phyloP scores from a whole-genome alignment of 2,329 filamentous ascomycete genomes.

The Penicillium occitanis region DNA sequence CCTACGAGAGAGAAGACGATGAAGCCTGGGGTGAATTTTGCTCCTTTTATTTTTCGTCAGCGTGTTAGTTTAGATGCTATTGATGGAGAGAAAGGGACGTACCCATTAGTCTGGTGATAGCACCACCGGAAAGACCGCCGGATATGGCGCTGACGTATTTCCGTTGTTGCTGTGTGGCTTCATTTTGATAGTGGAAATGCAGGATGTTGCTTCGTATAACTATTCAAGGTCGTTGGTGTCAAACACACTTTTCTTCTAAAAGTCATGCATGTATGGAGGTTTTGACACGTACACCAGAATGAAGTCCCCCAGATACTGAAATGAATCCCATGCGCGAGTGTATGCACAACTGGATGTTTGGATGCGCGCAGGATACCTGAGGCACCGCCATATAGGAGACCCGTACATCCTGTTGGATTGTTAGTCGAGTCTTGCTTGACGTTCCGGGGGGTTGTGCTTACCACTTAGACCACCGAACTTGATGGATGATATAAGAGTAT shows the following conservation, averaged over 20 bases:
- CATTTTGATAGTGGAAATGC: slow-evolving; percentile 51
- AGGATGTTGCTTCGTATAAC: slow-evolving; percentile 46
- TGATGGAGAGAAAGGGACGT: slow-evolving; percentile 20
- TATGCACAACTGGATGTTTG: slow-evolving; percentile 65
- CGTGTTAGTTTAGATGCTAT: not conserved
- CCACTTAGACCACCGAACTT: slow-evolving; percentile 62
- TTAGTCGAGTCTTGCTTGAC: not conserved
- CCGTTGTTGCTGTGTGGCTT: slow-evolving; percentile 59
- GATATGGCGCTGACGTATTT: slow-evolving; percentile 67
- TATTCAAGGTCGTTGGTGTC: no score
- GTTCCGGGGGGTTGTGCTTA: slow-evolving; percentile 35
- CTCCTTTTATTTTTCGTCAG: slow-evolving; percentile 31
- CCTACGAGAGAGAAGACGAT: slow-evolving; percentile 61
- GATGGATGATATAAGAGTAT: slow-evolving; percentile 45
- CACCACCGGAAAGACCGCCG: slow-evolving; percentile 65
- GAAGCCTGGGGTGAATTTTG: slow-evolving; percentile 59
- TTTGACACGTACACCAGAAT: slow-evolving; percentile 64
- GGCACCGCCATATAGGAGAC: slow-evolving; percentile 65
- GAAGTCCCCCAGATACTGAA: slow-evolving; percentile 76
- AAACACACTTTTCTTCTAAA: no score
- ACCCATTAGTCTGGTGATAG: slow-evolving; percentile 58
- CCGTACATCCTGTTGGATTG: slow-evolving; percentile 54
- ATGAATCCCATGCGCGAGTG: slow-evolving; percentile 70
- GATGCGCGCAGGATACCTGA: slow-evolving; percentile 69
- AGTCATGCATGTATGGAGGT: no score